Conservation (phyloP, 208 protist genomes). For the Acanthamoeba castellanii region DNA sequence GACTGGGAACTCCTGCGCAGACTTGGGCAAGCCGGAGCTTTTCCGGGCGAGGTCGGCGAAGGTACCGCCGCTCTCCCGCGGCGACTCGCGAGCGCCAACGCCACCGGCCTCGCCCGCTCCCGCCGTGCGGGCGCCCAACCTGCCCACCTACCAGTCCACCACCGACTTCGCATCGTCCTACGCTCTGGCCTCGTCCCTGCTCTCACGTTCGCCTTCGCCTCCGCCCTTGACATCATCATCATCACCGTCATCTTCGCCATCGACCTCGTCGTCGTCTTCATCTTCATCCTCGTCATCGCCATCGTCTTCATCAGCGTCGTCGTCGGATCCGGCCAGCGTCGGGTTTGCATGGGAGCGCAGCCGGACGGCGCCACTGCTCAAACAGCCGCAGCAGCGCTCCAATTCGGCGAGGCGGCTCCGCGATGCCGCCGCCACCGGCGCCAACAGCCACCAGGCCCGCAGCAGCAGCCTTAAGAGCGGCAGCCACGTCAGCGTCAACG, state of each 20-base stretch:
- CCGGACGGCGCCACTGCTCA: not conserved
- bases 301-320: not conserved
- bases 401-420: not conserved
- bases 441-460: not conserved
- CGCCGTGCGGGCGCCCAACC: too few species aligned
- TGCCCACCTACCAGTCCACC: too few species aligned
- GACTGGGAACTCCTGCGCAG: not conserved
- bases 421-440: not conserved
- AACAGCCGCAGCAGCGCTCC: not conserved
- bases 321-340: not conserved
- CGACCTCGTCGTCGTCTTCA: not conserved
- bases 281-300: not conserved
- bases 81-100: not conserved
- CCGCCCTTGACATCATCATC: not conserved
- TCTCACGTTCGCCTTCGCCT: not conserved
- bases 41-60: not conserved
- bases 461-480: too few species aligned
- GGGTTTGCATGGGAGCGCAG: not conserved
- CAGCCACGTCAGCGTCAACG: not conserved
- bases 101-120: not conserved
- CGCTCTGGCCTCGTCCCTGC: not conserved
- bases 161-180: not conserved
- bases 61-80: not conserved
- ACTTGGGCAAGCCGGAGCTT: not conserved
- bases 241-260: not conserved